phyloP scores from a whole-genome alignment of 2,329 filamentous ascomycete species.

The Aureobasidium sp. region DNA sequence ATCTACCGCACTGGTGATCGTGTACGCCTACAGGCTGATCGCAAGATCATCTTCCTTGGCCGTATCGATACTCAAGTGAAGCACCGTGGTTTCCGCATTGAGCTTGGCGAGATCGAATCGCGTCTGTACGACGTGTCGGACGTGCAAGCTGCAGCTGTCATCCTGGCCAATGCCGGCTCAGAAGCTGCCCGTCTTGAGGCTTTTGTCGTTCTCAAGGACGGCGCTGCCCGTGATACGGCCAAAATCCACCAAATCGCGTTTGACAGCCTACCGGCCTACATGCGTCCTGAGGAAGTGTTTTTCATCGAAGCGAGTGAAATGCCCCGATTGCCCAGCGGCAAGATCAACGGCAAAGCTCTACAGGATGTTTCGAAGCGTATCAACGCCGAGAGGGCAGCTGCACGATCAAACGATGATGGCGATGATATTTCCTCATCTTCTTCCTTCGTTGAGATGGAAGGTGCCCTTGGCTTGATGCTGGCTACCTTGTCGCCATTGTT shows the following conservation, averaged over 20 bases:
- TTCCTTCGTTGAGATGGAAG: neutral
- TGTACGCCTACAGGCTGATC: slow-evolving; percentile 59
- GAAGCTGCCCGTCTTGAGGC: neutral
- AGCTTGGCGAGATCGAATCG: slow-evolving; percentile 78
- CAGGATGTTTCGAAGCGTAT: neutral
- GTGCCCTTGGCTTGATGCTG: neutral
- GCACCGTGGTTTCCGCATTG: slow-evolving; percentile 87
- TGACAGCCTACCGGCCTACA: neutral
- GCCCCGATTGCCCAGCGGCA: neutral
- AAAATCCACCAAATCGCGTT: neutral
- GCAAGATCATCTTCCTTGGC: slow-evolving; percentile 66
- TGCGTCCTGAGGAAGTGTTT: neutral
- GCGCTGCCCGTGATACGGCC: neutral
- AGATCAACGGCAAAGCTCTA: neutral
- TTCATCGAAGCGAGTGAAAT: neutral
- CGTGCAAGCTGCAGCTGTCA: neutral
- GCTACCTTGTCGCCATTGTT: neutral
- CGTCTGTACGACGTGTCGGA: neutral
- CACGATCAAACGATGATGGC: neutral
- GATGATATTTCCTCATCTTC: neutral
- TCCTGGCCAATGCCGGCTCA: neutral
- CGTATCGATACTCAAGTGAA: slow-evolving; percentile 84
- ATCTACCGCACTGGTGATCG: slow-evolving; percentile 79
- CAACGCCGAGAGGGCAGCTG: neutral
- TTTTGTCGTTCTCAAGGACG: neutral